A percentile compares a stretch with the other conserved stretches of the same genome.
phyloP scores from a whole-genome alignment of 495 filamentous ascomycete genomes.

The Pseudevernia furfuracea region DNA sequence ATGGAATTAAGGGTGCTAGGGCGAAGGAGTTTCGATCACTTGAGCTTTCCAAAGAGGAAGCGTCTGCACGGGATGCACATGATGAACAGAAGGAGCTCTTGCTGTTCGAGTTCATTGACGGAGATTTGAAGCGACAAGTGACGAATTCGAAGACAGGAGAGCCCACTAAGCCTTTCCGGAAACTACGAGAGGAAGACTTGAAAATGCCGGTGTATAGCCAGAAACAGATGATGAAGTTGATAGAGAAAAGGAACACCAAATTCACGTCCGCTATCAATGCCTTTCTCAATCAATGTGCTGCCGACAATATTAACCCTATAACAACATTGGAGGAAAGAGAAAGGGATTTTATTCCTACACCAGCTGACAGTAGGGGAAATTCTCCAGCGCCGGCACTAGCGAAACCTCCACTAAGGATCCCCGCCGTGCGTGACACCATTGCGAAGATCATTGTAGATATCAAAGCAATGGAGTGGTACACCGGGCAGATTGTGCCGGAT shows the following conservation, averaged over 20 bases:
- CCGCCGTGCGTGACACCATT: constrained; percentile 72
- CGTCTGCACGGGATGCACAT: constrained; percentile 29
- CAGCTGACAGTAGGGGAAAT: constrained; percentile 41
- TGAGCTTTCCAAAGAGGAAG: constrained; percentile 29
- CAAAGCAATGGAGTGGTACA: constrained; percentile 76
- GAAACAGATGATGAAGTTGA: constrained; percentile 81
- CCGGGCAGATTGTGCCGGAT: constrained; percentile 85
- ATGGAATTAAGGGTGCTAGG: constrained; percentile 40
- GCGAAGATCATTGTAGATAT: constrained; percentile 81
- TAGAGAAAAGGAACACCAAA: constrained; percentile 85
- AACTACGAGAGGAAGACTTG: constrained; percentile 66
- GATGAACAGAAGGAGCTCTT: constrained; percentile 54
- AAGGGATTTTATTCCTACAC: constrained; percentile 42
- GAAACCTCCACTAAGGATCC: constrained; percentile 57
- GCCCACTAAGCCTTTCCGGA: constrained; percentile 53
- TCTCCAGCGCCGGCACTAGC: constrained; percentile 38
- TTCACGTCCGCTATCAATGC: constrained; percentile 69
- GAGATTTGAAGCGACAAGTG: constrained; percentile 77
- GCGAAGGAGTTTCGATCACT: constrained; percentile 33
- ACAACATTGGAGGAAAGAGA: constrained; percentile 47
- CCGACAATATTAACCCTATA: constrained; percentile 59
- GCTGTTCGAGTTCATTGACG: constrained; percentile 88
- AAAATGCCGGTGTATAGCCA: constrained; percentile 93
- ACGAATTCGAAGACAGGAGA: constrained; percentile 63
- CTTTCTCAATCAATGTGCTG: constrained; percentile 68